These are phyloP conservation scores for Blastomyces emzantsi DNA, from an alignment of 2,329 filamentous ascomycete species.

Conservation along the genomic window DNA sequence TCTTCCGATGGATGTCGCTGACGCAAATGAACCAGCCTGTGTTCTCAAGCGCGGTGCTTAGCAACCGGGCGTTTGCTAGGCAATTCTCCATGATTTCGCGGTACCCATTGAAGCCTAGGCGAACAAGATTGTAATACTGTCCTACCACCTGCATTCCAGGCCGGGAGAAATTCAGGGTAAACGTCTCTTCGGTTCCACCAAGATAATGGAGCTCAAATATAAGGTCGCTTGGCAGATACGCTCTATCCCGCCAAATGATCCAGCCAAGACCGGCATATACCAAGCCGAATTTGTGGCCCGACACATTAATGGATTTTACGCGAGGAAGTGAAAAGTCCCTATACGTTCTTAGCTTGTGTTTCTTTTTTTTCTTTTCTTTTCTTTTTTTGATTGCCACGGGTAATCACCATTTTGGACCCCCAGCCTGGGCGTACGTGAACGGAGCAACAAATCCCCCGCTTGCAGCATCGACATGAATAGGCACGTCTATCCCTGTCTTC, in stretches of 20 bases:
- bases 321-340: conserved; percentile 28
- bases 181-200: conserved; percentile 61
- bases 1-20: conserved; percentile 56
- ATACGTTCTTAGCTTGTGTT: conserved; percentile 23
- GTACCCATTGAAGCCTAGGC: conserved; percentile 59
- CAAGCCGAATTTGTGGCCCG: conserved; percentile 42
- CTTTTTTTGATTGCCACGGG: not conserved
- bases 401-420: conserved; percentile 48
- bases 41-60: conserved; percentile 55
- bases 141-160: conserved; percentile 61
- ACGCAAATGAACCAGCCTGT: conserved; percentile 59
- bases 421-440: conserved; percentile 31
- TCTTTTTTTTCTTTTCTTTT: not conserved
- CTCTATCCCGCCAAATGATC: conserved; percentile 60
- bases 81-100: conserved; percentile 55
- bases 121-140: conserved; percentile 65
- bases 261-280: conserved; percentile 61
- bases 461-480: conserved; percentile 47
- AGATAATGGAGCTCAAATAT: conserved; percentile 65
- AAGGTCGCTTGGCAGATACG: conserved; percentile 56
- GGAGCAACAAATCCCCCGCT: conserved; percentile 37
- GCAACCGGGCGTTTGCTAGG: conserved; percentile 53
- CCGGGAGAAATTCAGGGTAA: conserved; percentile 63
- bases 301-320: conserved; percentile 52
- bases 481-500: conserved; percentile 54